Conservation (phyloP, 345 rosid genomes). For the Arabidopsis thaliana region TAIR10.1 NC_003070.9:17479501-17480000, state of each 20-base stretch:
- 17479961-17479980: neutral
- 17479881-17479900: conserved; percentile 52
- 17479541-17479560: conserved; percentile 14
- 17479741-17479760: conserved; percentile 3
- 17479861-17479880: neutral
- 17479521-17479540: neutral
- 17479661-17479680: conserved; percentile 54
- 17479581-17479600: neutral
- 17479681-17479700: conserved; percentile 70
- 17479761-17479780: neutral
- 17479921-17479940: conserved; percentile 56
- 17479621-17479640: conserved; percentile 61
- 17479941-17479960: conserved; percentile 63
- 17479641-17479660: conserved; percentile 63
- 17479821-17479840: neutral
- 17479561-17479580: conserved; percentile 1
- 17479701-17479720: conserved; percentile 60
- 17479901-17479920: conserved; percentile 72
- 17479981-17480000: neutral
- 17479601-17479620: conserved; percentile 24
- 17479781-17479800: neutral
- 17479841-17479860: neutral
- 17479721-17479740: conserved; percentile 55
- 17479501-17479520: neutral
- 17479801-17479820: neutral